Evolutionary conservation across 225 moss, liverwort and hornwort species (phyloP), one percentile per base, ranked within the genome.

Genomic region (Asterella californica): DNA sequence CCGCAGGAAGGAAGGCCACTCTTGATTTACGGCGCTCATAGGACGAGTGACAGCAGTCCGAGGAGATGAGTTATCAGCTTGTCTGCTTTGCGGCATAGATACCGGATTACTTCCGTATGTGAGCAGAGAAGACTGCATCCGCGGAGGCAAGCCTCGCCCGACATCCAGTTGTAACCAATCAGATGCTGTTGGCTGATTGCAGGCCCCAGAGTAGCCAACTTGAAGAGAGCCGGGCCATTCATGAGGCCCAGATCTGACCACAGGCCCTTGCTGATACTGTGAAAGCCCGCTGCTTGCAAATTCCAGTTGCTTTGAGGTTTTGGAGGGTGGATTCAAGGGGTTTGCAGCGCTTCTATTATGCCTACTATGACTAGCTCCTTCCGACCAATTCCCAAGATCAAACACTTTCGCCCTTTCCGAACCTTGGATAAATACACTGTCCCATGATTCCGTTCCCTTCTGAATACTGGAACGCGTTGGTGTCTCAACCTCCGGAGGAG

Each of bases 141-240:
- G 85, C 70, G 92, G 91, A 24, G 90, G 87, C 90, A 86, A 90
- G 82, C 86, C 90, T 81, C 86, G 89, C 46, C 92, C 89, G 72
- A 88, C 92, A 85, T 95, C 94, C 62, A 95, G 81, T 73, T 93
- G 94, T 70, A 95, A 88, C 87, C 94, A 90, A 75, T 93, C 94
- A 72, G 92, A 88, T 64, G 94, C 92, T 79, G 89, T 91, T 50
- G 92, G 91, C 70, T 86, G 92, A 86, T 88, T 90, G 67, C 84
- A 84, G 55, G 84, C 88, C 53, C 92, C 90, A 77, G 91, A 90
- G 70, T 91, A 85, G 65, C 92, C 87, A 74, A 90, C 88, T 80
- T 93, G 92, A 68, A 87, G 86, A 60, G 90, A 93, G 33, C 92
- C 90, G 79, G 92, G 94, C 92, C 94, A 95, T 83, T 95, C 94